Conservation (phyloP, 176 grass and related monocot genomes). For the Puccinellia tenuiflora region DNA sequence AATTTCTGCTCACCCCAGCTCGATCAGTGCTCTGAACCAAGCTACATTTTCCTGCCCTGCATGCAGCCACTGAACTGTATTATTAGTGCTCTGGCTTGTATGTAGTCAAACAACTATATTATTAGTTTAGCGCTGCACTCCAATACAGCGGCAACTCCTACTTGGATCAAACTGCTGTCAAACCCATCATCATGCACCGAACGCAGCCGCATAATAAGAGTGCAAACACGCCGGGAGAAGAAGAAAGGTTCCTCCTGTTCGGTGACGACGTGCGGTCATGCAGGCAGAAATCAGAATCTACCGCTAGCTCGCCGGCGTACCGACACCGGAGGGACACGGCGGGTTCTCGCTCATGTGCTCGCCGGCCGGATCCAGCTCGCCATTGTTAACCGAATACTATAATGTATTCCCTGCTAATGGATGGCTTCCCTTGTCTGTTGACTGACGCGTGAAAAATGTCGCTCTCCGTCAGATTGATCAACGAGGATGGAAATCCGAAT, state of each 20-base stretch:
- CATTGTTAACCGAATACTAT: too few species aligned
- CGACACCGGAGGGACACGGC: conserved; percentile 29
- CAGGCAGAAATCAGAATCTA: too few species aligned
- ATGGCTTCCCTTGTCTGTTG: too few species aligned
- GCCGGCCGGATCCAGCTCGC: too few species aligned
- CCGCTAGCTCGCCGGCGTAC: conserved; percentile 13
- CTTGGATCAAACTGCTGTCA: too few species aligned
- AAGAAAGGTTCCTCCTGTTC: conserved; percentile 20
- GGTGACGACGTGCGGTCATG: not conserved
- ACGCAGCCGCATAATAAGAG: not conserved
- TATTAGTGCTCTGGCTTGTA: too few species aligned
- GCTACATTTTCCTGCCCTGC: conserved; percentile 4
- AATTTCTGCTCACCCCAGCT: not conserved
- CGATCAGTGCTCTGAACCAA: not conserved
- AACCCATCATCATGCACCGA: too few species aligned
- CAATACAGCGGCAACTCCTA: not conserved
- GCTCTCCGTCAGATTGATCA: not conserved
- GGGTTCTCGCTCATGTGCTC: too few species aligned
- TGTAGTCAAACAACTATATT: conserved; percentile 22
- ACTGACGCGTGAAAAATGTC: not conserved
- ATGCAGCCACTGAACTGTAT: too few species aligned
- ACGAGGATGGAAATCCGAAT: not conserved
- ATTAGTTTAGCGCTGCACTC: not conserved
- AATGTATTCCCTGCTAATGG: too few species aligned
- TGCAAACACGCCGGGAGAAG: not conserved